Conservation (phyloP, 345 rosid species). For the Euphorbia lathyris region DNA sequence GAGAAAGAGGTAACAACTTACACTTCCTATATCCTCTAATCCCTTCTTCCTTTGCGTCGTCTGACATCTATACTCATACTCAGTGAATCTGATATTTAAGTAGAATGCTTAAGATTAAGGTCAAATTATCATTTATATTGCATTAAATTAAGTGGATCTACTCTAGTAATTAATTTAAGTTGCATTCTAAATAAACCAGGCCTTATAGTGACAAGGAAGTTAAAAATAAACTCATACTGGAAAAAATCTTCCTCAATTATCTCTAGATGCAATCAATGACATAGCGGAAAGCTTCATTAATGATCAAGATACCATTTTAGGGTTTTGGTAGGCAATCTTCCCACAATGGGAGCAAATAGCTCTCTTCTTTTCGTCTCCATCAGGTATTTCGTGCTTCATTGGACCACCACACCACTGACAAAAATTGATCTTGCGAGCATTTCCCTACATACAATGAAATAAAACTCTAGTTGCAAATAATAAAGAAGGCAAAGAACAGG, state of each 20-base stretch:
- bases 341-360: constrained; percentile 81
- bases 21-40: not conserved
- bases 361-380: constrained; percentile 86
- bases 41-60: not conserved
- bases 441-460: constrained; percentile 41
- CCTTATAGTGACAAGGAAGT: not conserved
- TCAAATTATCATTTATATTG: not conserved
- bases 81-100: not conserved
- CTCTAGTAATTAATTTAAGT: not conserved
- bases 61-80: not conserved
- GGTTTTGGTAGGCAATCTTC: constrained; percentile 86
- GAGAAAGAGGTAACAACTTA: not conserved
- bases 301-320: constrained; percentile 69
- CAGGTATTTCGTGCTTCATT: constrained; percentile 85
- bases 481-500: not conserved
- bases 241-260: not conserved
- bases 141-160: not conserved
- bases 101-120: not conserved
- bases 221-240: not conserved
- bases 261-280: not conserved
- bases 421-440: constrained; percentile 63
- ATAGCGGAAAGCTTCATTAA: not conserved
- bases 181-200: not conserved
- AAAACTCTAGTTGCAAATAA: not conserved
- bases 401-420: constrained; percentile 98